A percentile compares a stretch with the other conserved stretches of the same genome.
These are phyloP conservation scores for Cylindrotheca closterium DNA, from an alignment of 108 stramenopile species.

Conservation along the genomic window DNA sequence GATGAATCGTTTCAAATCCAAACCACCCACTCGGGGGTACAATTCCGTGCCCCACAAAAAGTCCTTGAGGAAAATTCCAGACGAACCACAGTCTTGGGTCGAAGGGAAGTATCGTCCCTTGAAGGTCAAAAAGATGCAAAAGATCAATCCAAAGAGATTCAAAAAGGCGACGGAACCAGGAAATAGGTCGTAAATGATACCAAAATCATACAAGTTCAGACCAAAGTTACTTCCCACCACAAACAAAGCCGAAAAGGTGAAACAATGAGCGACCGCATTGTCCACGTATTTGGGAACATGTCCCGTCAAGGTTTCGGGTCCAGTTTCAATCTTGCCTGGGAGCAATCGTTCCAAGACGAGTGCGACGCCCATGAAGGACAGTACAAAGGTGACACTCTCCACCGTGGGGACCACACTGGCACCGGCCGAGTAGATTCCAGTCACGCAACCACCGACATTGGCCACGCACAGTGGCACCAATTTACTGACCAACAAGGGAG, in stretches of 20 bases:
- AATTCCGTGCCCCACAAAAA: slow-evolving; percentile 99
- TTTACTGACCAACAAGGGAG: slow-evolving; percentile 40
- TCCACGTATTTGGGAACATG: slow-evolving; percentile 57
- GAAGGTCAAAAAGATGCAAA: slow-evolving; percentile 79
- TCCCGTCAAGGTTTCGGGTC: slow-evolving; percentile 56
- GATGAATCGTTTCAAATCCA: slow-evolving; percentile 95
- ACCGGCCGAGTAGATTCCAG: slow-evolving; percentile 27
- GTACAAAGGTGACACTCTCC: slow-evolving; percentile 22
- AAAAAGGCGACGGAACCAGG: slow-evolving; percentile 66
- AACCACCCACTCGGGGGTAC: slow-evolving; percentile 93
- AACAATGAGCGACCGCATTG: slow-evolving; percentile 58
- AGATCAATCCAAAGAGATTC: slow-evolving; percentile 91
- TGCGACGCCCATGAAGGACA: slow-evolving; percentile 74
- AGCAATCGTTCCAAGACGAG: slow-evolving; percentile 69
- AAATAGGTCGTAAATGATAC: slow-evolving; percentile 77
- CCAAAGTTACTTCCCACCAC: slow-evolving; percentile 51
- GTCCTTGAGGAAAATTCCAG: slow-evolving; percentile 86
- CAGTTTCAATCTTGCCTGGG: slow-evolving; percentile 69
- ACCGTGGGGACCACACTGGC: slow-evolving; percentile 41
- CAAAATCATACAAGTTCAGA: slow-evolving; percentile 16
- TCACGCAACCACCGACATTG: slow-evolving; percentile 26
- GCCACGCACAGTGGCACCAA: slow-evolving; percentile 35
- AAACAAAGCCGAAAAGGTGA: slow-evolving; percentile 37
- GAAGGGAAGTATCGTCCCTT: slow-evolving; percentile 90
- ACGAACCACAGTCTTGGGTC: slow-evolving; percentile 86